These are phyloP conservation scores for Pseudovirgaria hyperparasitica DNA, from an alignment of 2,329 filamentous ascomycete species.

Conservation along the genomic window DNA sequence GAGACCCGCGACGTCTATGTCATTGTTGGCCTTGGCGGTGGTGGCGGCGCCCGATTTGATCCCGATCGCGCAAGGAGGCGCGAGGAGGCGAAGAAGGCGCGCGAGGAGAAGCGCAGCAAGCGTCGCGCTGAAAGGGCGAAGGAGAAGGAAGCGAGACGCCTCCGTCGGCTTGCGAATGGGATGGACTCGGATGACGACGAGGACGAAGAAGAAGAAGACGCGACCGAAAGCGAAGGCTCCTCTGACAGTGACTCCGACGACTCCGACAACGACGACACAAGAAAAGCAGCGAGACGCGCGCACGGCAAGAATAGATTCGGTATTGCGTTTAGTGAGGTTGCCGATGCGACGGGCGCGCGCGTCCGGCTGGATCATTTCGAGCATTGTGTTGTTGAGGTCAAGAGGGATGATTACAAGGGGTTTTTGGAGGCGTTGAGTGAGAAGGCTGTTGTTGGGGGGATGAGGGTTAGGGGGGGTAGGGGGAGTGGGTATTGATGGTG, in stretches of 20 bases:
- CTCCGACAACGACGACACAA: slow-evolving; percentile 42
- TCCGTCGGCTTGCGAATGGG: slow-evolving; percentile 37
- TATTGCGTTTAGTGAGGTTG: slow-evolving; percentile 89
- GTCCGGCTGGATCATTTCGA: slow-evolving; percentile 95
- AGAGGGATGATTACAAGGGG: slow-evolving; percentile 80
- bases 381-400: slow-evolving; percentile 94
- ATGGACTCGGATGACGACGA: slow-evolving; percentile 46
- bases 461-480: slow-evolving; percentile 1
- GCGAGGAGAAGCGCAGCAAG: slow-evolving; percentile 29
- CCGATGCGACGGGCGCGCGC: slow-evolving; percentile 76
- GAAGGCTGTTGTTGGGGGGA: slow-evolving; percentile 71
- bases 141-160: slow-evolving; percentile 36
- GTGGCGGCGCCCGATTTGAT: slow-evolving; percentile 52
- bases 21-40: slow-evolving; percentile 84
- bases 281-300: slow-evolving; percentile 44
- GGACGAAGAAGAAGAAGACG: slow-evolving; percentile 32
- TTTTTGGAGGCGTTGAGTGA: slow-evolving; percentile 88
- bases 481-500: not conserved
- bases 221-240: slow-evolving; percentile 50
- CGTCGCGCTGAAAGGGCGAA: slow-evolving; percentile 50
- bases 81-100: slow-evolving; percentile 49
- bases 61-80: slow-evolving; percentile 52
- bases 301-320: slow-evolving; percentile 84
- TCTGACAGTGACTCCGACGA: slow-evolving; percentile 48
- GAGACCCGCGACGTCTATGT: slow-evolving; percentile 80